phyloP scores from a whole-genome alignment of 257 asterid genomes.

The Dorcoceras hygrometricum region DNA sequence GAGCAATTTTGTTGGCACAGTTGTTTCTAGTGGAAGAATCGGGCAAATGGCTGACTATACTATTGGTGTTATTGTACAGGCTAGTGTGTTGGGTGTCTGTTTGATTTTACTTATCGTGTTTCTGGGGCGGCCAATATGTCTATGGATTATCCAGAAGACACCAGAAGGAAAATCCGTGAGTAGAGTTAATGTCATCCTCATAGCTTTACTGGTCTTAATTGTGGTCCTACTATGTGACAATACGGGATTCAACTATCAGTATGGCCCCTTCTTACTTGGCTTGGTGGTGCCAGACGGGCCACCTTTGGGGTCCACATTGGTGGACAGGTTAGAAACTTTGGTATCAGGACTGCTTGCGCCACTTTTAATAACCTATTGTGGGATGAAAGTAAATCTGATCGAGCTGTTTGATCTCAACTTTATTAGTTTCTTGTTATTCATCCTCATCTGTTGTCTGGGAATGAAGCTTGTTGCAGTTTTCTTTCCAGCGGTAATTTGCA shows the following conservation, averaged over 20 bases:
- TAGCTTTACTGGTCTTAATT: slow-evolving; percentile 44
- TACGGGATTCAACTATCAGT: slow-evolving; percentile 60
- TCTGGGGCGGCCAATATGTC: slow-evolving; percentile 47
- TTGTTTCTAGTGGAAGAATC: slow-evolving; percentile 41
- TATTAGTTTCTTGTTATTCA: slow-evolving; percentile 32
- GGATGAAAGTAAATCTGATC: slow-evolving; percentile 58
- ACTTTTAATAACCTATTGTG: slow-evolving; percentile 66
- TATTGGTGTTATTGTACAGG: slow-evolving; percentile 30
- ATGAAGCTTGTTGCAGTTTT: slow-evolving; percentile 46
- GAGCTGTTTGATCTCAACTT: slow-evolving; percentile 52
- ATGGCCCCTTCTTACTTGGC: slow-evolving; percentile 82
- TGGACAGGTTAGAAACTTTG: slow-evolving; percentile 63
- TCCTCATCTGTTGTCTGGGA: slow-evolving; percentile 23
- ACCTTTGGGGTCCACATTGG: slow-evolving; percentile 79
- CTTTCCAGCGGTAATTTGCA: slow-evolving; percentile 51
- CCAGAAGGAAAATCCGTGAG: slow-evolving; percentile 75
- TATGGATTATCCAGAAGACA: slow-evolving; percentile 57
- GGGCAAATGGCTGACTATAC: slow-evolving; percentile 37
- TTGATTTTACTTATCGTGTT: slow-evolving; percentile 42
- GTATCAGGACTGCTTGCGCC: slow-evolving; percentile 69
- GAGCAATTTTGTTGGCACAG: slow-evolving; percentile 40
- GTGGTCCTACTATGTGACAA: slow-evolving; percentile 59
- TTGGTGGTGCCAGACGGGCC: slow-evolving; percentile 87
- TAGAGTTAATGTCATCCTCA: slow-evolving; percentile 41
- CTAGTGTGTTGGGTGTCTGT: slow-evolving; percentile 33